Percentiles rank a stretch among this genome's conserved stretches.
These are phyloP conservation scores for Lachancea sp. DNA, from an alignment of 805 yeast genomes.

Conservation along the genomic window DNA sequence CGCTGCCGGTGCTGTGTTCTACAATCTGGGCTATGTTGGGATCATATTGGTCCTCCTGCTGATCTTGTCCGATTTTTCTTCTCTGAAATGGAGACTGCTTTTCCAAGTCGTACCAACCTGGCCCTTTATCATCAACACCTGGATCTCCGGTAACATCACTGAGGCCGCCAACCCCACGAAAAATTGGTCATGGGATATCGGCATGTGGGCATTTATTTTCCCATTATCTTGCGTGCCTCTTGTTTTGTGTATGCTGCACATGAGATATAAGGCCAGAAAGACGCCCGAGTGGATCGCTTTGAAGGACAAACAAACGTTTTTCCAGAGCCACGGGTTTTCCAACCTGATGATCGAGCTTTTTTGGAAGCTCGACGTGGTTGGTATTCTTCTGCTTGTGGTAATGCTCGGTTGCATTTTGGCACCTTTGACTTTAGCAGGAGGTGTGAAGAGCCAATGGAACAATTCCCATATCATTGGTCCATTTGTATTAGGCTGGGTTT, in stretches of 20 bases:
- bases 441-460: slow-evolving; percentile 48
- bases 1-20: slow-evolving; percentile 51
- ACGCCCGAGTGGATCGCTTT: slow-evolving; percentile 46
- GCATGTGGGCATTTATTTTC: slow-evolving; percentile 74
- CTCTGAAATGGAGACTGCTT: slow-evolving; percentile 63
- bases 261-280: slow-evolving; percentile 47
- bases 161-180: slow-evolving; percentile 29
- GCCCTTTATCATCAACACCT: slow-evolving; percentile 71
- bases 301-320: slow-evolving; percentile 35
- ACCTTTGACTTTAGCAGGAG: slow-evolving; percentile 74
- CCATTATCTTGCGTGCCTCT: slow-evolving; percentile 62
- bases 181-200: slow-evolving; percentile 69
- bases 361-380: slow-evolving; percentile 63
- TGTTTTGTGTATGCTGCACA: slow-evolving; percentile 45
- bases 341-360: slow-evolving; percentile 37
- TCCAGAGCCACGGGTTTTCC: slow-evolving; percentile 34
- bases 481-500: slow-evolving; percentile 55
- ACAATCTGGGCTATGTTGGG: slow-evolving; percentile 55
- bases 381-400: slow-evolving; percentile 48
- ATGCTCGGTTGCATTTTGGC: slow-evolving; percentile 59
- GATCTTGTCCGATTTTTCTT: slow-evolving; percentile 59
- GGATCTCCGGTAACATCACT: slow-evolving; percentile 63
- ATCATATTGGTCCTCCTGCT: slow-evolving; percentile 50
- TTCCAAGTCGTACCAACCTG: slow-evolving; percentile 60
- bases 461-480: slow-evolving; percentile 61